phyloP scores from a whole-genome alignment of 2,329 filamentous ascomycete genomes.

The Venturia nashicola region DNA sequence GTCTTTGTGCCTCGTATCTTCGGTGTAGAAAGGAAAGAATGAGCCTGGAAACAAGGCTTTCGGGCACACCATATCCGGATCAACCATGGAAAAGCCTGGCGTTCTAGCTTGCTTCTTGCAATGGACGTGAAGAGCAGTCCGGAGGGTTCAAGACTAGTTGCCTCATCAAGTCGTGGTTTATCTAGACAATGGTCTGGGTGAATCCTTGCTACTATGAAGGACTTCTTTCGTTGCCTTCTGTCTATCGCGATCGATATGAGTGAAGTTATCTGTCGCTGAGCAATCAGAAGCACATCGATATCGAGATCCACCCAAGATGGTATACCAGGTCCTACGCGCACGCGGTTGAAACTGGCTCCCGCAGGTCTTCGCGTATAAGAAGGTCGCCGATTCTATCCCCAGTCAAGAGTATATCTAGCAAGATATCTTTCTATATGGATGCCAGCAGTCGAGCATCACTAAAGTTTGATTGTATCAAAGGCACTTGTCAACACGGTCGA shows the following conservation, averaged over 20 bases:
- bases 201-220: neutral
- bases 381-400: neutral
- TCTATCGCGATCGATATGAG: no score
- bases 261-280: no score
- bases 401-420: neutral
- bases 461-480: no score
- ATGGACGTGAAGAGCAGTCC: neutral
- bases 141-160: neutral
- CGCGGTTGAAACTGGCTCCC: neutral
- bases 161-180: neutral
- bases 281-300: no score
- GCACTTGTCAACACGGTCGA: neutral
- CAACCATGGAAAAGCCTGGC: neutral
- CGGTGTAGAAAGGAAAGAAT: neutral
- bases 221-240: neutral
- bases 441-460: neutral
- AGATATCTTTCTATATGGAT: neutral
- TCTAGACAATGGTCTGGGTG: neutral
- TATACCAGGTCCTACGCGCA: no score
- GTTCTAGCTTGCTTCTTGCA: neutral
- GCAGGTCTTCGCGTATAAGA: neutral
- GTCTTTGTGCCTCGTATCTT: neutral
- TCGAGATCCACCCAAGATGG: no score
- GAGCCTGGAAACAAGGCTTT: neutral
- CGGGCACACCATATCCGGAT: neutral